Base-by-base conservation (phyloP, 495 filamentous ascomycete species). In the Podospora pseudocomata region DNA sequence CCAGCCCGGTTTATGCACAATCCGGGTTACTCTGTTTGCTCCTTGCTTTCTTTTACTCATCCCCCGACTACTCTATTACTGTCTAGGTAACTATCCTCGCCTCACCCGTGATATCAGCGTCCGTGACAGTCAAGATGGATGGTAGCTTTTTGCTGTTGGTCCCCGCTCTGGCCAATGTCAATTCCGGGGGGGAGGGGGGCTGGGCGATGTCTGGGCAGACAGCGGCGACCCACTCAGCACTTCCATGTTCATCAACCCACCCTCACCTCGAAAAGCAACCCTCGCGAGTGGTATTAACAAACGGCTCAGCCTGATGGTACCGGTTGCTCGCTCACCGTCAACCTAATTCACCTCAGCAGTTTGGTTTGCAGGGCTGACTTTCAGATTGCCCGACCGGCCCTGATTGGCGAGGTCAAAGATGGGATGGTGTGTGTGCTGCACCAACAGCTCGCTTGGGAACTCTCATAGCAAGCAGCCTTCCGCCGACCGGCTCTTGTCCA, bases 381-480 rank as follows among this genome's bases (percentile, higher is more conserved):
- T 58, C 55, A 20, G 55, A 19, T 58, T 26, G 55, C 55, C 55
- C 6, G 55, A n/a, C 55, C 55, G n/a, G n/a, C 55, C 55, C 23
- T 58, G 55, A 58, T 58, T 58, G 55, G 55, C 4, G 23, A 58
- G 23, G 3, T 4, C 23, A 13, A 20, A 20, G 55, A 19, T 19
- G 55, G 18, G 55, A 26, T 58, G 19, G 55, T 26, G 55, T 58
- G 55, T 57, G 54, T 57, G 54, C 54, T 18, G 54, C 54, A 57
- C 54, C 5, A 57, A 57, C 54, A 57, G 54, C 54, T 23, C 54
- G 20, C 3, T 23, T 23, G 23, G 23, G 23, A 23, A 23, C 3
- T 39, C 11, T 39, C 34, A 11, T 39, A 39, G 34, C 39, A 13
- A 16, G 39, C 39, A 49, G 39, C 39, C 39, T 49, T 49, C 39